phyloP scores from a whole-genome alignment of 805 yeast species.

The Starmerella tilneyi region DNA sequence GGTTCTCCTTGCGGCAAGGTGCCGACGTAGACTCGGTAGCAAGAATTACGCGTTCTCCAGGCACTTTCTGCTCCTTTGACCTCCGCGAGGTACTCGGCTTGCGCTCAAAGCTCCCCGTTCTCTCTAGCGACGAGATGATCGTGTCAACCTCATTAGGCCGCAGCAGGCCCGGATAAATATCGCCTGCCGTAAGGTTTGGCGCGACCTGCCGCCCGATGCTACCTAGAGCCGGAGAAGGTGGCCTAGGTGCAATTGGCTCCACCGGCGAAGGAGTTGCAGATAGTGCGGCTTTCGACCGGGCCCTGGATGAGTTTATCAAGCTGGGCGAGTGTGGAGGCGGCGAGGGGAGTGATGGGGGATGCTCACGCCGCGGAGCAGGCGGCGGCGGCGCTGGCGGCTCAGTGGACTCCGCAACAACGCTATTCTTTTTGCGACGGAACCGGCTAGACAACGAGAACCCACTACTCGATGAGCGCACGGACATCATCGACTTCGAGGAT shows the following conservation, averaged over 20 bases:
- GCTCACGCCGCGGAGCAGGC: neutral
- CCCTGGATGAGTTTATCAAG: neutral
- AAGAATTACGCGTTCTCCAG: constrained; percentile 27
- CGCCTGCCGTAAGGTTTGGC: constrained; percentile 18
- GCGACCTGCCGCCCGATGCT: constrained; percentile 8
- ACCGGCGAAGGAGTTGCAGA: neutral
- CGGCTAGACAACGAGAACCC: constrained; percentile 10
- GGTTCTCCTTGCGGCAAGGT: neutral
- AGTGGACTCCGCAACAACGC: neutral
- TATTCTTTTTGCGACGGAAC: constrained; percentile 7
- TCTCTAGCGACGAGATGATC: constrained; percentile 30
- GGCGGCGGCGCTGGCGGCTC: neutral
- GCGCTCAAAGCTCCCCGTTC: constrained; percentile 31
- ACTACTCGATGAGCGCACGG: constrained; percentile 24
- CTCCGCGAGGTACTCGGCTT: constrained; percentile 26
- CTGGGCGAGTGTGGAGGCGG: neutral
- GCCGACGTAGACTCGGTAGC: neutral
- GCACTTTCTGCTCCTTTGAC: constrained; percentile 25
- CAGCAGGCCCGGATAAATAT: constrained; percentile 18
- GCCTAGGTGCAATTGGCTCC: neutral
- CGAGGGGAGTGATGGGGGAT: neutral
- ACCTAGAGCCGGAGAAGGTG: constrained; percentile 14
- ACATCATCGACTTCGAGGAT: constrained; percentile 27
- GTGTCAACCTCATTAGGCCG: constrained; percentile 26
- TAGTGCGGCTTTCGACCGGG: too few species aligned